Evolutionary conservation across 1,139 yeast genomes (phyloP), one percentile per base, ranked within the genome.

Genomic region (Saccharomyces hybrid): DNA sequence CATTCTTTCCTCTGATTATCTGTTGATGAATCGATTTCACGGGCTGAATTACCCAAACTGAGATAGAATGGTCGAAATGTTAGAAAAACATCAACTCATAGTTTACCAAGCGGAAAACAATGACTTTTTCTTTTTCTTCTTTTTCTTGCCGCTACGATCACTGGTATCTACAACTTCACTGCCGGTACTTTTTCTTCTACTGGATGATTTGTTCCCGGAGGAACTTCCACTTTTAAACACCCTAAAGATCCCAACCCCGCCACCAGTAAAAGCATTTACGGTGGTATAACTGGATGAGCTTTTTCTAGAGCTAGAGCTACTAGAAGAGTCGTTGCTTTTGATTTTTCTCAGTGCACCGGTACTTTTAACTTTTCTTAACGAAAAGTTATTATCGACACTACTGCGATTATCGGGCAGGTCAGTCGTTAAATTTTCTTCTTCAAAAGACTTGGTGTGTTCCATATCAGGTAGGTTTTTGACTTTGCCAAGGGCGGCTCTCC

Each of bases 301-400:
- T 27, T 51, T 51, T 28, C 29, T 54, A 32, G 48, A 51, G n/a
- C 26, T 6, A 1, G 14, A 7, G 32, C 55, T 52, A 11, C 31
- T 48, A 0, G 47, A 26, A 11, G 55, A 50, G 3, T 48, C 56
- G 44, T 23, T 41, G 2, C 48, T 34, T 31, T 49, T 48, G 16
- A 27, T n/a, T 38, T 47, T 53, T 23, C 48, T 49, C 11, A 52
- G 42, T 9, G 49, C 38, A 16, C 52, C 51, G 20, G 59, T 31
- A 44, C 57, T 56, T 28, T 56, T 53, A 2, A 51, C 50, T 14
- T 57, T 55, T 34, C 59, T 47, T 25, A 55, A 20, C 4, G 55
- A 49, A 9, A 16, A 11, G 28, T 16, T 3, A 26, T 11, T 31
- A 13, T 48, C 27, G 8, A 13, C 14, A 25, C 20, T 48, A 13